Conservation (phyloP, 768 basidiomycete genomes). For the Rhizopogon rudus region DNA sequence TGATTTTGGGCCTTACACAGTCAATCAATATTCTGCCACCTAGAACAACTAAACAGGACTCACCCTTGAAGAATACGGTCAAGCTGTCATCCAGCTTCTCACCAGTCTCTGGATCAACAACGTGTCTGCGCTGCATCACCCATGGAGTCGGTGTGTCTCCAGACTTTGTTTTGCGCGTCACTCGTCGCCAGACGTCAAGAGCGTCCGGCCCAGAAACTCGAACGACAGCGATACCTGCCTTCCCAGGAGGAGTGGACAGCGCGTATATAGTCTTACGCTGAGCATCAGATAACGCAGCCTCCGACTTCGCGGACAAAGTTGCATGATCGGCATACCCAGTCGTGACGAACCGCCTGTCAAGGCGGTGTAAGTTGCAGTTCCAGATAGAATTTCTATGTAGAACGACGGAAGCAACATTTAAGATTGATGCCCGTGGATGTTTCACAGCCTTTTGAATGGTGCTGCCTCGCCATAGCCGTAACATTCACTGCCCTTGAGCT, state of each 20-base stretch:
- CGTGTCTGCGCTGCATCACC: slow-evolving; percentile 63
- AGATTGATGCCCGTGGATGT: slow-evolving; percentile 1
- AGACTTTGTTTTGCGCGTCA: slow-evolving; percentile 38
- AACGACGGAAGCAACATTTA: slow-evolving; percentile 12
- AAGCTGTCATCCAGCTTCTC: slow-evolving; percentile 76
- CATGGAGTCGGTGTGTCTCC: slow-evolving; percentile 46
- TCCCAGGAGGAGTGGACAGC: slow-evolving; percentile 82
- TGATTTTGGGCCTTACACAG: slow-evolving; percentile 58
- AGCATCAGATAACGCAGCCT: slow-evolving; percentile 35
- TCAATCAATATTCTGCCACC: neutral
- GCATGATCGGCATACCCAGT: neutral
- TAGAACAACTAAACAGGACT: slow-evolving; percentile 9
- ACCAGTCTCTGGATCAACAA: slow-evolving; percentile 56
- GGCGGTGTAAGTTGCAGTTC: slow-evolving; percentile 6
- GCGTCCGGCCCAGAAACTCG: slow-evolving; percentile 80
- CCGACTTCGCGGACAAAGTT: neutral
- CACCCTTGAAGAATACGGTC: slow-evolving; percentile 79
- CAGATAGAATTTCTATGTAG: slow-evolving; percentile 22
- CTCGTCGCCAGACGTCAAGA: slow-evolving; percentile 49
- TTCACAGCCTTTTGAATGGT: slow-evolving; percentile 5
- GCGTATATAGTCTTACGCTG: slow-evolving; percentile 83
- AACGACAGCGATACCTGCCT: slow-evolving; percentile 78
- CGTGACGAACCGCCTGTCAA: neutral
- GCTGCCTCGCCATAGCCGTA: slow-evolving; percentile 15
- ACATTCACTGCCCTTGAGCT: slow-evolving; percentile 8